Evolutionary conservation across 345 rosid species (phyloP).

Genomic region (Moricandia arvensis): DNA sequence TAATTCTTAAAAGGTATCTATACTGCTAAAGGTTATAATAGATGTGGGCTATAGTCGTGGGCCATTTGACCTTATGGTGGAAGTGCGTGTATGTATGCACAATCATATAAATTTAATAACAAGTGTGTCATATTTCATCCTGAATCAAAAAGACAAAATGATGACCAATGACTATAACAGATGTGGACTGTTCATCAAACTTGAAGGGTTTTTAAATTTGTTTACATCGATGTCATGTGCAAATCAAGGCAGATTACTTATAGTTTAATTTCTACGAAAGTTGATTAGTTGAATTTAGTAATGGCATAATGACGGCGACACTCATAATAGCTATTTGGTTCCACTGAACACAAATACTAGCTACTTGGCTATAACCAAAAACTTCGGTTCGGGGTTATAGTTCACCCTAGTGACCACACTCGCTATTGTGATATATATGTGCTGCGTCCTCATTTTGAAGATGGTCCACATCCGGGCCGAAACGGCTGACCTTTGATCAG

Average conservation of each 20-base stretch:
- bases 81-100: constrained; percentile 8
- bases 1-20: neutral
- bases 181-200: constrained; percentile 28
- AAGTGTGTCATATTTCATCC: constrained; percentile 6
- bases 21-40: constrained; percentile 1
- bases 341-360: neutral
- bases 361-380: neutral
- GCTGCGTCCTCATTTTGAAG: neutral
- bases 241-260: neutral
- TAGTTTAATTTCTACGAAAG: neutral
- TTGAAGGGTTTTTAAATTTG: neutral
- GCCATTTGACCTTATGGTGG: constrained; percentile 3
- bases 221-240: neutral
- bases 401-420: neutral
- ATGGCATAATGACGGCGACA: neutral
- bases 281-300: neutral
- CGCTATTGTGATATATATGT: neutral
- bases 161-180: constrained; percentile 23
- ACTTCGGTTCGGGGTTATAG: neutral
- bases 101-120: constrained; percentile 3
- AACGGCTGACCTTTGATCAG: constrained; percentile 27
- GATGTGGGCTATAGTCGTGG: neutral
- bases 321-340: neutral
- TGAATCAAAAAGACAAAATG: neutral
- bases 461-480: constrained; percentile 14